Percentiles rank a stretch among this genome's conserved stretches.
These are phyloP conservation scores for Sphagnurus paluster DNA, from an alignment of 1,284 basidiomycete genomes.

Conservation along the genomic window DNA sequence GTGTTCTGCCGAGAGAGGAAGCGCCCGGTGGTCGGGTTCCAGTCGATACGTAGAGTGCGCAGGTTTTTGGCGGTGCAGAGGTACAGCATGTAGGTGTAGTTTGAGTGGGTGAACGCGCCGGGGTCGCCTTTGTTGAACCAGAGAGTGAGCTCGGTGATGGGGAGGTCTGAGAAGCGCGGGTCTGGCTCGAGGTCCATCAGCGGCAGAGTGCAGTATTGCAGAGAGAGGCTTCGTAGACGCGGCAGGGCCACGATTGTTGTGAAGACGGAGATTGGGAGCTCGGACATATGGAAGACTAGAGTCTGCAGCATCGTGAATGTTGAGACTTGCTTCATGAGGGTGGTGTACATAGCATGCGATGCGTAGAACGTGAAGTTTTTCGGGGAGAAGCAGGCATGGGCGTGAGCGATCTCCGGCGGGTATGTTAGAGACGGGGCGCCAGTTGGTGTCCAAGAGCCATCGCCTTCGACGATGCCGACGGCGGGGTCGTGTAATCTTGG, in stretches of 20 bases:
- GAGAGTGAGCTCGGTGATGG: slow-evolving; percentile 20
- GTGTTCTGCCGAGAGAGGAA: slow-evolving; percentile 14
- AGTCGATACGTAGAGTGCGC: slow-evolving; percentile 20
- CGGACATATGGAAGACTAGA: slow-evolving; percentile 19
- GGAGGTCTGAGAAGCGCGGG: slow-evolving; percentile 14
- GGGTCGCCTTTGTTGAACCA: slow-evolving; percentile 20
- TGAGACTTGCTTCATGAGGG: slow-evolving; percentile 11
- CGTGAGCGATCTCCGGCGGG: not conserved
- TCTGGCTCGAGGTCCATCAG: slow-evolving; percentile 8
- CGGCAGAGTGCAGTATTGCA: slow-evolving; percentile 23
- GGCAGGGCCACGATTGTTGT: slow-evolving; percentile 16
- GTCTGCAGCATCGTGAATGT: slow-evolving; percentile 19
- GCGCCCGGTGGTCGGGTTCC: slow-evolving; percentile 14
- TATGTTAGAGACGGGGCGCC: not conserved
- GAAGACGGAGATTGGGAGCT: slow-evolving; percentile 17
- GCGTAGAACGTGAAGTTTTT: slow-evolving; percentile 16
- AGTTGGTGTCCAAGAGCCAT: slow-evolving; percentile 14
- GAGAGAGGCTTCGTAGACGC: slow-evolving; percentile 13
- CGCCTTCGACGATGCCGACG: slow-evolving; percentile 15
- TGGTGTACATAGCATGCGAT: slow-evolving; percentile 13
- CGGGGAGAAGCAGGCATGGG: not conserved
- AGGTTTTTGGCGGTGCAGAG: slow-evolving; percentile 19
- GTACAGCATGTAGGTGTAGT: slow-evolving; percentile 16
- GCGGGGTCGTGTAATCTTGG: slow-evolving; percentile 12
- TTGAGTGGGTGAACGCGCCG: slow-evolving; percentile 10